Conservation (phyloP, 2,329 filamentous ascomycete species). For the Leptographium wingfieldii region DNA sequence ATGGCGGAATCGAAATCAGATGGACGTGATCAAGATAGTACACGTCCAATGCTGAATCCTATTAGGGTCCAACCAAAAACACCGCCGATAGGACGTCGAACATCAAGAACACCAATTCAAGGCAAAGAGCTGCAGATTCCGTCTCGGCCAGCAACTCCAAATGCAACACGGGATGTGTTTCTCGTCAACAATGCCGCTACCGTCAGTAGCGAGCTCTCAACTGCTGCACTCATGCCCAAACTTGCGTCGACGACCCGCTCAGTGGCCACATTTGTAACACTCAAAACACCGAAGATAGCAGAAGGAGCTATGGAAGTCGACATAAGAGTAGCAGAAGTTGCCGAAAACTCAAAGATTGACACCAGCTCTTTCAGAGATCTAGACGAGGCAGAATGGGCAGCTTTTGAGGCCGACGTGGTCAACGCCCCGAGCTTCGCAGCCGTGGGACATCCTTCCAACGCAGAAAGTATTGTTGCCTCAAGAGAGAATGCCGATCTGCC, state of each 20-base stretch:
- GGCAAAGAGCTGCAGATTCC: constrained; percentile 51
- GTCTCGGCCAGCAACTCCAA: constrained; percentile 49
- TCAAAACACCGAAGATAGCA: background rate
- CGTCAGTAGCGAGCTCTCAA: background rate
- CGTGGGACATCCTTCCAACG: background rate
- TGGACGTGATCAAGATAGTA: background rate
- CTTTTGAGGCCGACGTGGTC: constrained; percentile 62
- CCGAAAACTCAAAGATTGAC: background rate
- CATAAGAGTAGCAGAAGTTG: too few species aligned
- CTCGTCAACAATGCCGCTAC: background rate
- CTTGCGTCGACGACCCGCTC: background rate
- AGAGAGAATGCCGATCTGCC: background rate
- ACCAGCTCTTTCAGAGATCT: constrained; percentile 19
- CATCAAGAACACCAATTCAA: constrained; percentile 38
- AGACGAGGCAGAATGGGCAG: constrained; percentile 74
- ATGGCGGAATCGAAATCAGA: background rate
- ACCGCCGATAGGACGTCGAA: constrained; percentile 30
- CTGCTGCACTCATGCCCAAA: background rate
- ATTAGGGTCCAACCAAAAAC: constrained; percentile 16
- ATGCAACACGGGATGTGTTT: background rate
- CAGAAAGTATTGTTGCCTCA: background rate
- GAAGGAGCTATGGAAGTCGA: background rate
- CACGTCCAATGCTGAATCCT: constrained; percentile 8
- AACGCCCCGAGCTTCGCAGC: constrained; percentile 36
- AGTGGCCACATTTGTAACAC: background rate